Percentiles rank a stretch among this genome's conserved stretches.
phyloP scores from a whole-genome alignment of 2,329 filamentous ascomycete genomes.

The Sporothrix phasma region DNA sequence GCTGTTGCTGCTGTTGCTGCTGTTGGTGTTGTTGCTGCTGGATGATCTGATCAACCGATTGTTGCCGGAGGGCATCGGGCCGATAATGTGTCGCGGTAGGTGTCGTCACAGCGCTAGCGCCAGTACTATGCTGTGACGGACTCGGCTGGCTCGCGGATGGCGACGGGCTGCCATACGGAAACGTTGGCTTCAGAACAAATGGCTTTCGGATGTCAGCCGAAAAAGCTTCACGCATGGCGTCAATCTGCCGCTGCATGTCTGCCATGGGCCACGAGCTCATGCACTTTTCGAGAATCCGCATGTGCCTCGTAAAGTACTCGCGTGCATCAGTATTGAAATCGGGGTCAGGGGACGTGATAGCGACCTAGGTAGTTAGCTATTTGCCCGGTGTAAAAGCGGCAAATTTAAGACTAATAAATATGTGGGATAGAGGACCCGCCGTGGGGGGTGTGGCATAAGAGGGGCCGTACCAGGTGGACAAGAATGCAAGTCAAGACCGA shows the following conservation, averaged over 20 bases:
- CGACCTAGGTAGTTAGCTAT: conserved; percentile 49
- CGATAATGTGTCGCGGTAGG: conserved; percentile 40
- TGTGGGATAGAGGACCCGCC: not conserved
- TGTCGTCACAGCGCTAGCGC: conserved; percentile 5
- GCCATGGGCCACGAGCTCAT: conserved; percentile 77
- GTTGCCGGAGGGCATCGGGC: conserved; percentile 35
- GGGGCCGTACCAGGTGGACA: conserved; percentile 68
- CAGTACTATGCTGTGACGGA: conserved; percentile 11
- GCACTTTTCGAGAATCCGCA: conserved; percentile 84
- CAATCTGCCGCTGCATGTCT: conserved; percentile 82
- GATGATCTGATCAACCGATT: conserved; percentile 38
- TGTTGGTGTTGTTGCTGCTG: conserved; percentile 25
- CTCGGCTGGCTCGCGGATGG: conserved; percentile 27
- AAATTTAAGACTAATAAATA: conserved; percentile 1
- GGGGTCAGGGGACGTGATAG: conserved; percentile 85
- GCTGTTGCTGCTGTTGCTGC: conserved; percentile 25
- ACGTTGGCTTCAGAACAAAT: conserved; percentile 79
- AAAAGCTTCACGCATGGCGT: conserved; percentile 81
- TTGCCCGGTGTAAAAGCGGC: not conserved
- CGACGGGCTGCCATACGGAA: conserved; percentile 75
- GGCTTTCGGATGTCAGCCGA: conserved; percentile 75
- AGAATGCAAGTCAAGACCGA: conserved; percentile 84
- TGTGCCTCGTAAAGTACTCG: conserved; percentile 84
- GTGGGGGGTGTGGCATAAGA: not conserved
- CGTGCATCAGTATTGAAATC: conserved; percentile 76